Conservation (phyloP, 2,329 filamentous ascomycete genomes). For the Arthrinium phaeospermum region DNA sequence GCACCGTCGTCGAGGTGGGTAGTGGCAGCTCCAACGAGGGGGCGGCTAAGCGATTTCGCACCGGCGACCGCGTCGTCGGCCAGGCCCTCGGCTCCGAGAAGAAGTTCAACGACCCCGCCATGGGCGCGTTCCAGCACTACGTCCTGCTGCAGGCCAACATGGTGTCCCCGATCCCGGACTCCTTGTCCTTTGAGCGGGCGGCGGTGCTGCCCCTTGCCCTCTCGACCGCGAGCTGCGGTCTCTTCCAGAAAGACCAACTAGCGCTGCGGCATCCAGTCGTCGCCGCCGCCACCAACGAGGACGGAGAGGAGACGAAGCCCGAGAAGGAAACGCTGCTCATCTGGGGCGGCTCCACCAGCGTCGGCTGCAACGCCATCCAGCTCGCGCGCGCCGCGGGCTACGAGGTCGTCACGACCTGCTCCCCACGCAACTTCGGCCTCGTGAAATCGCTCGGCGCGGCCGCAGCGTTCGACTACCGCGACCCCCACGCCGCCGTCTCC, state of each 20-base stretch:
- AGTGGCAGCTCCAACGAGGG: slow-evolving; percentile 25
- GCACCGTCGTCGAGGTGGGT: slow-evolving; percentile 39
- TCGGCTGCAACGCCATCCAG: slow-evolving; percentile 53
- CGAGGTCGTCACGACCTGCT: slow-evolving; percentile 48
- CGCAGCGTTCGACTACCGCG: slow-evolving; percentile 49
- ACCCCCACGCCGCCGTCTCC: slow-evolving; percentile 28
- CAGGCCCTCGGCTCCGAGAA: slow-evolving; percentile 24
- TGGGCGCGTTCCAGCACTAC: slow-evolving; percentile 39
- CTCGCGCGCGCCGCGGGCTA: slow-evolving; percentile 50
- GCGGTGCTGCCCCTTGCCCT: slow-evolving; percentile 34
- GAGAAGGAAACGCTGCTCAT: slow-evolving; percentile 42
- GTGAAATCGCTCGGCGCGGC: slow-evolving; percentile 46
- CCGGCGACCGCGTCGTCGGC: slow-evolving; percentile 41
- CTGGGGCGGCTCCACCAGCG: slow-evolving; percentile 52
- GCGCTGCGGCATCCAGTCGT: slow-evolving; percentile 32
- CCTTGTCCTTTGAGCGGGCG: slow-evolving; percentile 30
- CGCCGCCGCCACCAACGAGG: slow-evolving; percentile 35
- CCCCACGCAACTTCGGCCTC: slow-evolving; percentile 46
- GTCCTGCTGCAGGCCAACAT: slow-evolving; percentile 22
- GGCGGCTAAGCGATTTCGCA: slow-evolving; percentile 31
- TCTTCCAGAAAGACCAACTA: slow-evolving; percentile 32
- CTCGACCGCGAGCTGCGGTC: slow-evolving; percentile 34
- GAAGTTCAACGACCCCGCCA: slow-evolving; percentile 26
- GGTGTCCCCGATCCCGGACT: slow-evolving; percentile 28
- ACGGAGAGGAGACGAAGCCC: slow-evolving; percentile 30